Conservation (phyloP, 306 rosid genomes). For the Rosa lucieae region DNA sequence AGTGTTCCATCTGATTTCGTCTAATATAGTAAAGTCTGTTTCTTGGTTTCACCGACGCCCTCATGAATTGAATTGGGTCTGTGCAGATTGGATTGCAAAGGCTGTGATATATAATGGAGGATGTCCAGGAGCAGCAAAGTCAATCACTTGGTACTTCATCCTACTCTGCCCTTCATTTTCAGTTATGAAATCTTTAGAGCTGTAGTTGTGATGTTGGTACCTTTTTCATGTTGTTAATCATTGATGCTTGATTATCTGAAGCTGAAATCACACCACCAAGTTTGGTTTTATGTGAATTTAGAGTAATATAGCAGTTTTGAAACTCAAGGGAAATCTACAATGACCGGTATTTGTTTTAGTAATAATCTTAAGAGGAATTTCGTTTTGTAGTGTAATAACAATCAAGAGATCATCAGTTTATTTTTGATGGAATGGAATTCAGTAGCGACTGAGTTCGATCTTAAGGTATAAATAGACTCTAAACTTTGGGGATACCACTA, state of each 20-base stretch:
- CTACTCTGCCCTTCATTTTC: conserved; percentile 7
- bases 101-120: conserved; percentile 44
- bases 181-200: background rate
- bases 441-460: background rate
- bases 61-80: background rate
- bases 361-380: background rate
- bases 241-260: background rate
- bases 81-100: conserved; percentile 9
- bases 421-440: background rate
- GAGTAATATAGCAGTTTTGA: background rate
- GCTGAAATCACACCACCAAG: background rate
- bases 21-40: background rate
- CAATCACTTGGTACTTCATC: conserved; percentile 19
- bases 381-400: background rate
- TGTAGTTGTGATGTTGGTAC: background rate
- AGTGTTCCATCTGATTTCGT: background rate
- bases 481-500: background rate
- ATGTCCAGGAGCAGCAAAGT: conserved; percentile 47
- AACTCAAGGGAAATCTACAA: background rate
- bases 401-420: background rate
- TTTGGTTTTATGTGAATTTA: background rate
- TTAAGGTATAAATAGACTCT: background rate
- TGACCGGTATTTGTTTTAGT: background rate
- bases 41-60: too few relatives aligned
- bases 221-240: background rate